Base-by-base conservation (phyloP, 176 grass and related monocot genomes). In the Paspalum notatum region DNA sequence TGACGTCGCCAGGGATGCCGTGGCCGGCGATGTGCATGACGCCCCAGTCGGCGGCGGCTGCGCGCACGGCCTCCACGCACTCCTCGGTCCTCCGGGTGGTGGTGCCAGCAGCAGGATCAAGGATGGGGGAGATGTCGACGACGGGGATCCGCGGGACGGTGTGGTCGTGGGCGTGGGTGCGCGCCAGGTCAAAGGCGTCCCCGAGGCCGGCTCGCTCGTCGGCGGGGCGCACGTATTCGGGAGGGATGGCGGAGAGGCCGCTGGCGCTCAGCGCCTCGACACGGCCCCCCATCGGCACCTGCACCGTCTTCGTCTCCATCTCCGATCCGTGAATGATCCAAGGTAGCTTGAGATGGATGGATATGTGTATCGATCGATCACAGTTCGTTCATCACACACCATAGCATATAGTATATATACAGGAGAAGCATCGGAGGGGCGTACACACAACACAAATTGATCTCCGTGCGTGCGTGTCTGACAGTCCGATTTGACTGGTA, bases 1-100 rank as follows among this genome's bases (percentile, higher is more conserved):
- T 17, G 15, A 93, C 49, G 10, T 88, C 90, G 3, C 9, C 21
- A 4, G 90, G 46, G 50, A 98, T 76, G 24, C 92, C 90, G 64
- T 98, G 95, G 8, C 91, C 91, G 6, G 87, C 77, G 41, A 98
- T 16, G 84, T 98, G 95, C 92, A 98, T 91, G 9, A 98, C 95
- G 38, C 95, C 95, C 92, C 95, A 98, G 9, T 91, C 95, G 21
- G 25, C 27, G 0, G 95, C 95, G 18, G 90, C 95, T 32, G 50
- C 76, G 46, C 79, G 54, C 73, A 93, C 90, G 6, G 83, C 90
- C 59, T 83, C 91, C 38, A 87, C 82, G 65, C 86, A 91, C 15
- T n/a, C n/a, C n/a, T n/a, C n/a, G n/a, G n/a, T n/a, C n/a, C n/a
- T n/a, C n/a, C n/a, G n/a, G n/a, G n/a, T n/a, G n/a, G n/a, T n/a